These are phyloP conservation scores for Hypoxylon sp. DNA, from an alignment of 2,329 filamentous ascomycete genomes.

Conservation along the genomic window DNA sequence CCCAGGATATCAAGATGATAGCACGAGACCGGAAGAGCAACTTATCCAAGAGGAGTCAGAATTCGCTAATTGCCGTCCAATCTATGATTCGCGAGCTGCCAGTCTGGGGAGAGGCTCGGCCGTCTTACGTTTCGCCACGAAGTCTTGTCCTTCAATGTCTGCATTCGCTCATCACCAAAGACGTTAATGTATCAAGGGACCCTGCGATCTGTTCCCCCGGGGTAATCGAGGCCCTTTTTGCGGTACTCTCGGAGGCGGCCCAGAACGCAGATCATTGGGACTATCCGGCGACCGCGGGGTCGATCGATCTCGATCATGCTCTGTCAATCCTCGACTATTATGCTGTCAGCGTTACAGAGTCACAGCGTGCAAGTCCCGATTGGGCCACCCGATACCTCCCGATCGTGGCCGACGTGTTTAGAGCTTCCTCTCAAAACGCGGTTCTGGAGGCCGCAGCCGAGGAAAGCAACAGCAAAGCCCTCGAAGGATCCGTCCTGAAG, in stretches of 20 bases:
- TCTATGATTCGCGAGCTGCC: constrained; percentile 58
- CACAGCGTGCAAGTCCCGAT: constrained; percentile 47
- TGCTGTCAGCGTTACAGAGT: constrained; percentile 58
- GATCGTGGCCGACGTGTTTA: constrained; percentile 58
- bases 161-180: constrained; percentile 62
- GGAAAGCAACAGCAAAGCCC: constrained; percentile 47
- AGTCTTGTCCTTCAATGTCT: constrained; percentile 70
- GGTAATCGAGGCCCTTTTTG: constrained; percentile 59
- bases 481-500: constrained; percentile 64
- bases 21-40: constrained; percentile 72
- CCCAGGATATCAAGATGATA: constrained; percentile 66
- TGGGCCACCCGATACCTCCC: constrained; percentile 62
- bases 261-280: constrained; percentile 48
- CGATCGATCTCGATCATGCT: constrained; percentile 50
- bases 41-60: constrained; percentile 70
- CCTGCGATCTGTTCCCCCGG: constrained; percentile 58
- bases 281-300: constrained; percentile 46
- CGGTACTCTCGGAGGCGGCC: constrained; percentile 50
- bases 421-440: constrained; percentile 46
- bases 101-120: constrained; percentile 66
- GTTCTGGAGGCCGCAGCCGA: constrained; percentile 40
- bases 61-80: constrained; percentile 63
- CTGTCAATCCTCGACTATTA: constrained; percentile 64
- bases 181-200: constrained; percentile 56
- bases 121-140: constrained; percentile 65